Percentiles rank a stretch among this genome's conserved stretches.
Conservation (phyloP, 169 alveolate genomes). For the Plasmodium gonderi region DNA sequence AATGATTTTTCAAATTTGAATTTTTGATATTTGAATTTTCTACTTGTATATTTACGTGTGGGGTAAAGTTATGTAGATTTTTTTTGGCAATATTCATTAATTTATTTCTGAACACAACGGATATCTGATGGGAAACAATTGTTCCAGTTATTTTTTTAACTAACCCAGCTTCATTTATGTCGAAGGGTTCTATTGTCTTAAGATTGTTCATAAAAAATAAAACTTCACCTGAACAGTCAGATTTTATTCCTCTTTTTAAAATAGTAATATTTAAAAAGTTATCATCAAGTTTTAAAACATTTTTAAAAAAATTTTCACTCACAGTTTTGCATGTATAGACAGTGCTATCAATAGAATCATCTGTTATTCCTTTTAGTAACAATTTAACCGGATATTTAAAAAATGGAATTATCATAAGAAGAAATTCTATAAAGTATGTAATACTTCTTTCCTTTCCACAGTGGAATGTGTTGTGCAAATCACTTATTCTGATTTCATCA, state of each 20-base stretch:
- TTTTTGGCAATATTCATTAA: slow-evolving; percentile 56
- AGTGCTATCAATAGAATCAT: slow-evolving; percentile 46
- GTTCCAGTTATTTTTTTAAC: slow-evolving; percentile 67
- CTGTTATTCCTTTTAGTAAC: slow-evolving; percentile 72
- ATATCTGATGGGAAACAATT: slow-evolving; percentile 25
- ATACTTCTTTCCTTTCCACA: slow-evolving; percentile 76
- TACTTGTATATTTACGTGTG: slow-evolving; percentile 31
- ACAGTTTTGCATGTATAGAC: slow-evolving; percentile 67
- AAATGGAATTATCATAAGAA: slow-evolving; percentile 70
- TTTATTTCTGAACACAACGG: slow-evolving; percentile 63
- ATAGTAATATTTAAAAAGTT: slow-evolving; percentile 53
- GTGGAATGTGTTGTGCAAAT: slow-evolving; percentile 30
- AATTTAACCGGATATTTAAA: slow-evolving; percentile 73
- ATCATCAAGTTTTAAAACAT: slow-evolving; percentile 38
- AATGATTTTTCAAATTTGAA: slow-evolving; percentile 6
- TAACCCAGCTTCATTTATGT: slow-evolving; percentile 48
- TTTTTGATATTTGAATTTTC: slow-evolving; percentile 19
- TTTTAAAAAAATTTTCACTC: slow-evolving; percentile 71
- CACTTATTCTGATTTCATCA: slow-evolving; percentile 51
- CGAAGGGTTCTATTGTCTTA: slow-evolving; percentile 39
- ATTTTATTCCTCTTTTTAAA: slow-evolving; percentile 53
- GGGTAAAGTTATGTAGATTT: slow-evolving; percentile 40
- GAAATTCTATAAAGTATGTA: slow-evolving; percentile 58
- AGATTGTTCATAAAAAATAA: slow-evolving; percentile 60
- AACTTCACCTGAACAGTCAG: slow-evolving; percentile 68